Percentiles rank a stretch among this genome's conserved stretches.
Evolutionary conservation across 495 filamentous ascomycete species (phyloP).

Genomic region (Aspergillus indologenus): DNA sequence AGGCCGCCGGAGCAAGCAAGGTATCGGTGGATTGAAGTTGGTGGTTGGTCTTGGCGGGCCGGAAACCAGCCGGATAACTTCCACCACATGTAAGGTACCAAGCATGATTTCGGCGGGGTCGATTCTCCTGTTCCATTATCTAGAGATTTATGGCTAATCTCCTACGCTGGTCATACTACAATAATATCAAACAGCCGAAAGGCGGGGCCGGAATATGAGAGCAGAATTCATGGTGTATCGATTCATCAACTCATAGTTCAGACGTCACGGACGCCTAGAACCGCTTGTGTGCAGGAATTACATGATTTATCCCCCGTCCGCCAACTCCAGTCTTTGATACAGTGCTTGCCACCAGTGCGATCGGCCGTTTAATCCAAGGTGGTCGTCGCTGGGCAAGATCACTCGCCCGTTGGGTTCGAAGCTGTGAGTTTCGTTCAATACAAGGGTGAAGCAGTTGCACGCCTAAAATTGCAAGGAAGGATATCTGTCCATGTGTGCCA

Average conservation of each 20-base stretch:
- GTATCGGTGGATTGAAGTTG: constrained; percentile 2
- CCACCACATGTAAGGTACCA: background rate
- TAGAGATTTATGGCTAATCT: background rate
- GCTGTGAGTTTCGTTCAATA: background rate
- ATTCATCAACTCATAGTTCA: constrained; percentile 32
- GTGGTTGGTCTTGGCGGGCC: constrained; percentile 6
- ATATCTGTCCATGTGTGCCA: constrained; percentile 1
- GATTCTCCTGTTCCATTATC: background rate
- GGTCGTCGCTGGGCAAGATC: background rate
- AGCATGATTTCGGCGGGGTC: background rate
- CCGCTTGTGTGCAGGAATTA: constrained; percentile 21
- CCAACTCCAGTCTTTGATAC: constrained; percentile 21
- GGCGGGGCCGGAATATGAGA: background rate
- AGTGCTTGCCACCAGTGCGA: constrained; percentile 2
- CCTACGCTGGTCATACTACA: too few species aligned
- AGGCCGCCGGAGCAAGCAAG: constrained; percentile 2
- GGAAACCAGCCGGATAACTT: background rate
- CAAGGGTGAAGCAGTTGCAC: background rate
- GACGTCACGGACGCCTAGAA: constrained; percentile 29
- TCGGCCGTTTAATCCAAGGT: background rate
- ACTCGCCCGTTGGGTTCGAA: background rate
- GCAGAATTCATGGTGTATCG: constrained; percentile 23
- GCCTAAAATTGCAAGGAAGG: constrained; percentile 11
- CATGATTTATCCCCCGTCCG: constrained; percentile 16
- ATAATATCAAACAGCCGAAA: background rate